A percentile compares a stretch with the other conserved stretches of the same genome.
phyloP scores from a whole-genome alignment of 176 grass and related monocot species.

The Olyra latifolia region DNA sequence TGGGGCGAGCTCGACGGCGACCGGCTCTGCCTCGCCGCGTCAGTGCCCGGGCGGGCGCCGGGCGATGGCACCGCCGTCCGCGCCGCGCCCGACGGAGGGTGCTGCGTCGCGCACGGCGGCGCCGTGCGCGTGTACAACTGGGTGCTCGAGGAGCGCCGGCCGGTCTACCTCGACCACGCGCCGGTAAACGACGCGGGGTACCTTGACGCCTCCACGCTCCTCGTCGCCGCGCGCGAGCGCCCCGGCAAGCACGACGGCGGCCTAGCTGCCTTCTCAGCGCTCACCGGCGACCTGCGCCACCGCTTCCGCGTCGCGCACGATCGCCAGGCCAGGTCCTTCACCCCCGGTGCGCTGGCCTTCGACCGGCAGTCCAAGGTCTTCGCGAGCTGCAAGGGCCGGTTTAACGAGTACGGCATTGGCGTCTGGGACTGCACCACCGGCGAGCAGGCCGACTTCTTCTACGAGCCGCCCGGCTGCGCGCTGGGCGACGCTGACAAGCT shows the following conservation, averaged over 20 bases:
- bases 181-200: slow-evolving; percentile 85
- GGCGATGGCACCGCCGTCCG: slow-evolving; percentile 75
- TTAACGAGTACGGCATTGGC: slow-evolving; percentile 84
- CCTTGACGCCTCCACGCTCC: slow-evolving; percentile 61
- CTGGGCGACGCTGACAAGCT: slow-evolving; percentile 79
- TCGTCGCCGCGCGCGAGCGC: slow-evolving; percentile 72
- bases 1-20: slow-evolving; percentile 58
- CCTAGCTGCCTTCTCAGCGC: slow-evolving; percentile 61
- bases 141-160: slow-evolving; percentile 63
- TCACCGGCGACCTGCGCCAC: slow-evolving; percentile 53
- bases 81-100: slow-evolving; percentile 68
- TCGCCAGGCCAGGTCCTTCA: slow-evolving; percentile 55
- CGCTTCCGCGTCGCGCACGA: slow-evolving; percentile 61
- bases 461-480: slow-evolving; percentile 67
- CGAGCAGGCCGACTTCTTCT: slow-evolving; percentile 77
- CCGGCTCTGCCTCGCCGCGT: slow-evolving; percentile 37
- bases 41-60: slow-evolving; percentile 47
- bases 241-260: slow-evolving; percentile 39
- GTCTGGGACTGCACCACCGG: slow-evolving; percentile 68
- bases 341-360: slow-evolving; percentile 61
- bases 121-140: slow-evolving; percentile 76
- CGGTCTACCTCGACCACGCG: slow-evolving; percentile 54
- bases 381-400: slow-evolving; percentile 77
- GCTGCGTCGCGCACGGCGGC: slow-evolving; percentile 80
- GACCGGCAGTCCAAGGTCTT: slow-evolving; percentile 28